phyloP scores from a whole-genome alignment of 352 stramenopile genomes.

The Pythium phragmitis region DNA sequence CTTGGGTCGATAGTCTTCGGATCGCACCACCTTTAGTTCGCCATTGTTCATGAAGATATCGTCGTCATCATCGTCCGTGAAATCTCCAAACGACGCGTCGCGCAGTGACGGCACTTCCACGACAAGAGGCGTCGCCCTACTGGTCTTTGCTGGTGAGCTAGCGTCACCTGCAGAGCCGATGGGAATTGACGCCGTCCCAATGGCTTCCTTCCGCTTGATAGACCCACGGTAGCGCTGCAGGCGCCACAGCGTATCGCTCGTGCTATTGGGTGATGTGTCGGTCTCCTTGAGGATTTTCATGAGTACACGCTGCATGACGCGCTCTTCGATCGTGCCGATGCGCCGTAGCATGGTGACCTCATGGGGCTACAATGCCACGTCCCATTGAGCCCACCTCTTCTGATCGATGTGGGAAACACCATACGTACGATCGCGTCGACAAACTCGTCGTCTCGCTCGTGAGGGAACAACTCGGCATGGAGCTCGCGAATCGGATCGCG shows the following conservation, averaged over 20 bases:
- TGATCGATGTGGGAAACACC: too few relatives aligned
- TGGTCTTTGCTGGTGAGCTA: neutral
- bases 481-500: conserved; percentile 57
- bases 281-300: conserved; percentile 54
- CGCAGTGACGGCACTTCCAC: conserved; percentile 10
- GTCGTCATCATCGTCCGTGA: conserved; percentile 15
- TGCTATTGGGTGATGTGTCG: conserved; percentile 16
- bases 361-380: conserved; percentile 21
- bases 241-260: conserved; percentile 48
- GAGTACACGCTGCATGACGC: conserved; percentile 64
- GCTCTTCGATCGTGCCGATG: conserved; percentile 61
- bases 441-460: conserved; percentile 35
- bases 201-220: conserved; percentile 1
- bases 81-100: neutral
- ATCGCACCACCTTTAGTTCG: conserved; percentile 3
- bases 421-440: conserved; percentile 42
- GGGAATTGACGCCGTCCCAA: neutral
- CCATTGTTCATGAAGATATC: conserved; percentile 1
- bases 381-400: neutral
- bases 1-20: conserved; percentile 17
- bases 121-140: neutral
- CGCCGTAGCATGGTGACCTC: conserved; percentile 44
- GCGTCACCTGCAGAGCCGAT: neutral
- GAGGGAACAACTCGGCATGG: conserved; percentile 47
- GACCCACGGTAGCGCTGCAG: conserved; percentile 51